Evolutionary conservation across 805 yeast species (phyloP).

Genomic region (Yamadazyma endophytica): DNA sequence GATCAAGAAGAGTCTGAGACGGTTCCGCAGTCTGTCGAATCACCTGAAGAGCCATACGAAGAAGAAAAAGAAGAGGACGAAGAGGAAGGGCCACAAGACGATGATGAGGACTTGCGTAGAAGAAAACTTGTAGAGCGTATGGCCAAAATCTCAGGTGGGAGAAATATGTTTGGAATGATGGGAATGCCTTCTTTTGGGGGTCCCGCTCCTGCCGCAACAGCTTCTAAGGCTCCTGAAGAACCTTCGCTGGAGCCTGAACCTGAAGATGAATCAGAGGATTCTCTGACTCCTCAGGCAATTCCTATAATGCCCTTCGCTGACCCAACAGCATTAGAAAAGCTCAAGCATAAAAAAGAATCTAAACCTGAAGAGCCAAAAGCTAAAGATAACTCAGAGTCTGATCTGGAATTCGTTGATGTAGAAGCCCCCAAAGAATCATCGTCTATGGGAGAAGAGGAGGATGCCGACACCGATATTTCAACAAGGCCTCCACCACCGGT

Average conservation of each 20-base stretch:
- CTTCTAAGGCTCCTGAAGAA: slow-evolving; percentile 9
- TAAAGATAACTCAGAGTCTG: no score
- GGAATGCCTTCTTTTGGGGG: slow-evolving; percentile 43
- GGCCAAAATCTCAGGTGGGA: slow-evolving; percentile 93
- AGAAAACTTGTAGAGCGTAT: slow-evolving; percentile 81
- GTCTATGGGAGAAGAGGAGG: slow-evolving; percentile 12
- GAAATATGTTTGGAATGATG: slow-evolving; percentile 75
- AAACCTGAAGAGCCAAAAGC: no score
- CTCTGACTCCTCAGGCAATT: no score
- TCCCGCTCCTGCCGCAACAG: slow-evolving; percentile 11
- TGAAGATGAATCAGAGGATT: slow-evolving; percentile 13
- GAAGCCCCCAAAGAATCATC: slow-evolving; percentile 6
- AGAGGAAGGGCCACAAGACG: slow-evolving; percentile 35
- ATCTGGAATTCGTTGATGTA: no score
- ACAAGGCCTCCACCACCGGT: slow-evolving; percentile 3
- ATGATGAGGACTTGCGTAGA: slow-evolving; percentile 72
- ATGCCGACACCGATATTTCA: slow-evolving; percentile 6
- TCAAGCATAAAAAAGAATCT: slow-evolving; percentile 2
- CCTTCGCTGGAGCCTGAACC: slow-evolving; percentile 3
- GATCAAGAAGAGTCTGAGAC: slow-evolving; percentile 24
- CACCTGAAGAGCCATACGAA: slow-evolving; percentile 9
- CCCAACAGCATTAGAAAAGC: slow-evolving; percentile 16
- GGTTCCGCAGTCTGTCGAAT: slow-evolving; percentile 2
- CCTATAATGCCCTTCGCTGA: slow-evolving; percentile 12
- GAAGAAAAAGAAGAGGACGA: slow-evolving; percentile 9